Evolutionary conservation across 1,284 basidiomycete genomes (phyloP), one percentile per base, ranked within the genome.

Genomic region (Pseudozyma sp.): DNA sequence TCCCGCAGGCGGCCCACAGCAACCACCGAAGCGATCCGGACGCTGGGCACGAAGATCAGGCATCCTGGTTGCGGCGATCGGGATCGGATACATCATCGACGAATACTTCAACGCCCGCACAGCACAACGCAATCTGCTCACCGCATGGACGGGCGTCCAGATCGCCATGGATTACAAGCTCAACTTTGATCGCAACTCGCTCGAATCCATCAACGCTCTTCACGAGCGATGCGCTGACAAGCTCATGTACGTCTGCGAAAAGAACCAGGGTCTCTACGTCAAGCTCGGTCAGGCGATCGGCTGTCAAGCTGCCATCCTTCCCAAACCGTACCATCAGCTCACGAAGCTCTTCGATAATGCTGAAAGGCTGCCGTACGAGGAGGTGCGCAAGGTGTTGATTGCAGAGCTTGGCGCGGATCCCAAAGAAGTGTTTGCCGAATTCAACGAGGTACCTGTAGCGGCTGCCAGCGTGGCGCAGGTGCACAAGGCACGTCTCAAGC

Each of bases 81-180:
- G 57, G 10, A 14, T 52, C 14, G 55, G 40, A 43, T 75, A 75
- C 37, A 11, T 70, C 51, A 49, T 73, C 50, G 73, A 78, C 34
- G 69, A 73, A 33, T 63, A 73, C 33, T 19, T 72, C 37, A 76
- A 76, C 35, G 63, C 73, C 1, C 58, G 72, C 1, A 75, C 68
- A 0, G 68, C 68, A 1, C 77, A 80, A 45, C 55, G 80, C 29
- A 80, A 79, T 45, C 45, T 81, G 10, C 42, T 72, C 16, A 79
- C 79, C 17, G 68, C 70, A 8, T 76, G 54, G 31, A 75, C 66
- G 4, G 79, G 79, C 29, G 16, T 78, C 7, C 61, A 61, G 11
- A 79, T 81, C 43, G 80, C 75, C 3, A 35, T 80, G 13, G 80
- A 81, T 58, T 81, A 80, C 75, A 81, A 81, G 61, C 52, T 81